Percentiles rank a stretch among this genome's conserved stretches.
Conservation (phyloP, 345 rosid species). For the Syzygium oleosum region DNA sequence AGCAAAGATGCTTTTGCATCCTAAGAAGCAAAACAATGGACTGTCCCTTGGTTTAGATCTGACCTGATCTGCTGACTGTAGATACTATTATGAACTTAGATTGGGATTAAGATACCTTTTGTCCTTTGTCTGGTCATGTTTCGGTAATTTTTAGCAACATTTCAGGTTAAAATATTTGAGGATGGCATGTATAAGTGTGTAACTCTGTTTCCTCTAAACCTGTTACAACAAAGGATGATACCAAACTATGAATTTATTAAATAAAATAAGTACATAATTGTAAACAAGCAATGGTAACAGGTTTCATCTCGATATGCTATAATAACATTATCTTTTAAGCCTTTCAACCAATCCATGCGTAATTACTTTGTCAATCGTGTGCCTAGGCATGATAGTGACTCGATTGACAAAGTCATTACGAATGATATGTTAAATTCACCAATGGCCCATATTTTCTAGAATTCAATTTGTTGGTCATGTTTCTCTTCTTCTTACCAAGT, state of each 20-base stretch:
- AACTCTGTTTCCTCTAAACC: neutral
- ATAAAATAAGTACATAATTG: neutral
- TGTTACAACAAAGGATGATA: neutral
- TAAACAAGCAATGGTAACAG: neutral
- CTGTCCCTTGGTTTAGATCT: neutral
- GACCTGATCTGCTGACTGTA: neutral
- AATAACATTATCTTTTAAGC: neutral
- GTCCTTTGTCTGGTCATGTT: neutral
- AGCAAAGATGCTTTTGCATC: neutral
- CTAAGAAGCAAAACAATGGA: neutral
- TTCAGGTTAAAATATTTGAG: neutral
- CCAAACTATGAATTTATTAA: neutral
- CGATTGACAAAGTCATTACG: too few species aligned
- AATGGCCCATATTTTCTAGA: too few species aligned
- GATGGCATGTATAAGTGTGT: neutral
- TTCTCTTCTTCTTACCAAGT: too few species aligned
- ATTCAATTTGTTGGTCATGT: too few species aligned
- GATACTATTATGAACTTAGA: neutral
- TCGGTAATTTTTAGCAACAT: neutral
- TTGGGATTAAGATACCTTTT: neutral
- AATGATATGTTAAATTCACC: too few species aligned
- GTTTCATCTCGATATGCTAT: neutral
- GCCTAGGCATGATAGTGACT: too few species aligned
- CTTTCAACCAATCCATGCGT: neutral
- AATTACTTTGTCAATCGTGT: too few species aligned